Conservation (phyloP, 306 rosid genomes). For the Quercus wislizeni region DNA sequence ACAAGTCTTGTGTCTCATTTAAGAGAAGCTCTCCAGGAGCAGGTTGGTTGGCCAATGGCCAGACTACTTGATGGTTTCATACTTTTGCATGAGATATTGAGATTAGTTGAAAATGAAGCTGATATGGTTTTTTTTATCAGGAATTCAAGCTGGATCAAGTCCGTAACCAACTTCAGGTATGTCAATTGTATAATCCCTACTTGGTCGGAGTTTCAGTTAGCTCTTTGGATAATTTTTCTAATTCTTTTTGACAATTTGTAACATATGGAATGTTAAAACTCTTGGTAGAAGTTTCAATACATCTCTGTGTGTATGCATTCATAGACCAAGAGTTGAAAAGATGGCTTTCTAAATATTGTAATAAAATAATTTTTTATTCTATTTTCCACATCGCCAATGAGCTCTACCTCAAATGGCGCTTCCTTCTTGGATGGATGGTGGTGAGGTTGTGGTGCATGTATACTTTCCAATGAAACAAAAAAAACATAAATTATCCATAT, state of each 20-base stretch:
- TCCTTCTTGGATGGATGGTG: no score
- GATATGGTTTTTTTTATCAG: constrained; percentile 43
- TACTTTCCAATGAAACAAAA: no score
- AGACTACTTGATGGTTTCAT: background rate
- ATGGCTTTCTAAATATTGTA: background rate
- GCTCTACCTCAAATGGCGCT: no score
- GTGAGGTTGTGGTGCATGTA: no score
- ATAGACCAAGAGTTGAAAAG: background rate
- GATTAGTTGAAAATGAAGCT: constrained; percentile 20
- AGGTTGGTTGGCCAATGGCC: constrained; percentile 50
- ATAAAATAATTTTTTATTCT: background rate
- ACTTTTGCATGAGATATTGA: background rate
- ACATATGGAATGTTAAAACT: background rate
- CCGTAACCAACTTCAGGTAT: constrained; percentile 85
- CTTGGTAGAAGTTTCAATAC: background rate
- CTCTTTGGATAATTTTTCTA: background rate
- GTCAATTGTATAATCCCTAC: constrained; percentile 25
- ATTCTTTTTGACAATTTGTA: background rate
- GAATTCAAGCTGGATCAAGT: constrained; percentile 89
- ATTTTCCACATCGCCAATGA: no score
- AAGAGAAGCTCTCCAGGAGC: constrained; percentile 88
- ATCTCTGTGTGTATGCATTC: background rate
- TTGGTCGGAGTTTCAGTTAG: background rate
- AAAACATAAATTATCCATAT: background rate
- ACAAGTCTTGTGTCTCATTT: constrained; percentile 77